A percentile compares a stretch with the other conserved stretches of the same genome.
Evolutionary conservation across 371 early-diverging fungal genomes (phyloP).

Genomic region (Quaeritorhiza haematococci): DNA sequence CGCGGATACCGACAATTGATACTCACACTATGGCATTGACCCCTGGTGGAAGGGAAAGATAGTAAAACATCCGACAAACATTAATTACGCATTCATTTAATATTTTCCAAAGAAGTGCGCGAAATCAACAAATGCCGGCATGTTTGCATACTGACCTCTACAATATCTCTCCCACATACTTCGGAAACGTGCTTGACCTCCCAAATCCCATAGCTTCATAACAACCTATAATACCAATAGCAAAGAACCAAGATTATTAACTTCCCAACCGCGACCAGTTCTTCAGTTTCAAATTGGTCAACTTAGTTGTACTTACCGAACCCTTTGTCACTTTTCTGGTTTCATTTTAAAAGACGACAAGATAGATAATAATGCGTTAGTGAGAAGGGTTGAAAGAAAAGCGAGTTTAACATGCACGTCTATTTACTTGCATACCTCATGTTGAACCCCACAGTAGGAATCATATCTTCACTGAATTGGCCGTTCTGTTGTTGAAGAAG

Average conservation of each 20-base stretch:
- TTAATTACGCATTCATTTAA: too few species aligned
- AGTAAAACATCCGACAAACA: background rate
- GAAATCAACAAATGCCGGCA: too few species aligned
- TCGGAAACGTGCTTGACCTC: constrained; percentile 93
- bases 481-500: constrained; percentile 63
- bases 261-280: too few species aligned
- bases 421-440: constrained; percentile 77
- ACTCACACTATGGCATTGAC: constrained; percentile 96
- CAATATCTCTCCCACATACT: constrained; percentile 97
- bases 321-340: constrained; percentile 47
- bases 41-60: constrained; percentile 62
- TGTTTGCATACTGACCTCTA: constrained; percentile 26
- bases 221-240: constrained; percentile 53
- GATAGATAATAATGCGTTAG: background rate
- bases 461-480: constrained; percentile 91
- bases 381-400: too few species aligned
- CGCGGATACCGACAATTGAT: too few species aligned
- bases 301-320: constrained; percentile 32
- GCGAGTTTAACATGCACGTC: background rate
- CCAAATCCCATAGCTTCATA: constrained; percentile 98
- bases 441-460: constrained; percentile 97
- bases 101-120: too few species aligned
- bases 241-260: background rate
- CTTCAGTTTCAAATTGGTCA: constrained; percentile 53
- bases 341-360: constrained; percentile 4